phyloP scores from a whole-genome alignment of 345 rosid species.

The Salix koriyanagi region DNA sequence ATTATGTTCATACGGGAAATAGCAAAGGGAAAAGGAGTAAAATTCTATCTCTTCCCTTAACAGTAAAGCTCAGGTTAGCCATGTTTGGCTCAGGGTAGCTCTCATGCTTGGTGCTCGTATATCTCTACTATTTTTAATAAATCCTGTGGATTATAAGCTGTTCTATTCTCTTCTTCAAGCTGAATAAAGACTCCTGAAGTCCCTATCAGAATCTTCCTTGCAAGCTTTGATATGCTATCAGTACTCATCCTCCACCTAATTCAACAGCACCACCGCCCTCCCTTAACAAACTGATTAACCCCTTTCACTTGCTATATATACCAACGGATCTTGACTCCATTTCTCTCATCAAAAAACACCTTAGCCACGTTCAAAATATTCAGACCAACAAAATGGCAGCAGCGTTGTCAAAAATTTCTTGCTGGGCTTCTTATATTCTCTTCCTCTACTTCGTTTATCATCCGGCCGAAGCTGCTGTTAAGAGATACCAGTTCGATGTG shows the following conservation, averaged over 20 bases:
- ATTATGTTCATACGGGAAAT: too few species aligned
- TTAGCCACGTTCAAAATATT: background rate
- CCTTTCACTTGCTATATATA: background rate
- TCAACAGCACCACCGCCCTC: slow-evolving; percentile 3
- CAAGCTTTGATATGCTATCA: slow-evolving; percentile 8
- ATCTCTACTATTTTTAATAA: background rate
- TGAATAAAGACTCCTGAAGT: slow-evolving; percentile 2
- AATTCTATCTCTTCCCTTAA: slow-evolving; percentile 1
- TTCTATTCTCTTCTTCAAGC: slow-evolving; percentile 5
- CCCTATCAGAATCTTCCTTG: slow-evolving; percentile 13
- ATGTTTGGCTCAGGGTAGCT: slow-evolving; percentile 3
- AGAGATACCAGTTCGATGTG: slow-evolving; percentile 19
- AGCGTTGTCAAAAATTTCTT: background rate
- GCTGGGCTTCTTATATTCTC: background rate
- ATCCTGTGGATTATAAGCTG: background rate
- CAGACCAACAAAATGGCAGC: slow-evolving; percentile 4
- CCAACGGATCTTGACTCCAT: background rate
- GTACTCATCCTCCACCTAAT: slow-evolving; percentile 1
- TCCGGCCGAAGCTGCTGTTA: slow-evolving; percentile 2
- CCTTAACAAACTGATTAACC: slow-evolving; percentile 6
- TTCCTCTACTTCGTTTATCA: slow-evolving; percentile 1
- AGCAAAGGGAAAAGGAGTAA: background rate
- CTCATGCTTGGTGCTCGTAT: background rate
- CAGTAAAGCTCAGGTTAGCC: background rate
- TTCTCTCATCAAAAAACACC: background rate